These are phyloP conservation scores for Suillus lakei DNA, from an alignment of 768 basidiomycete species.

Conservation along the genomic window DNA sequence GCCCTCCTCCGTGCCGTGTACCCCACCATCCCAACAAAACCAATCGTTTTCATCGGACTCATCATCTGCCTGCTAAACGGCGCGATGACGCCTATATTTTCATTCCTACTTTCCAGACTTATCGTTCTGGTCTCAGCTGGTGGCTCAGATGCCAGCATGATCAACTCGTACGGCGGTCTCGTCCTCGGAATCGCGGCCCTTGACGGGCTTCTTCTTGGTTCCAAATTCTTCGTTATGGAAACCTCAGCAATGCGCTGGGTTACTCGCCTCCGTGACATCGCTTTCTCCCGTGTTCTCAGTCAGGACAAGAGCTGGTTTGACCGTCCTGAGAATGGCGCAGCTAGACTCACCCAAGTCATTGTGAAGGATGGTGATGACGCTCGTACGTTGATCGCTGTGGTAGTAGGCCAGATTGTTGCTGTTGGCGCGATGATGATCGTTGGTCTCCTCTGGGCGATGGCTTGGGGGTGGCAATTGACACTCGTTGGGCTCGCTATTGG, in stretches of 20 bases:
- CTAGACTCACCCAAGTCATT: constrained; percentile 70
- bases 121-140: constrained; percentile 77
- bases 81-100: constrained; percentile 90
- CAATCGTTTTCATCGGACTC: constrained; percentile 71
- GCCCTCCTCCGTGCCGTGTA: constrained; percentile 58
- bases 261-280: constrained; percentile 58
- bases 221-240: constrained; percentile 86
- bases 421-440: constrained; percentile 81
- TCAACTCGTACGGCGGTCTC: constrained; percentile 75
- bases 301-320: constrained; percentile 95
- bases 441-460: constrained; percentile 89
- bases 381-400: constrained; percentile 70
- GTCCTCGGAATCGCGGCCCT: constrained; percentile 73
- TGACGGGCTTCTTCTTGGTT: constrained; percentile 75
- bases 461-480: constrained; percentile 89
- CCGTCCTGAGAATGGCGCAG: constrained; percentile 57
- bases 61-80: constrained; percentile 74
- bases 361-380: constrained; percentile 94
- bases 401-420: constrained; percentile 73
- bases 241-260: constrained; percentile 77
- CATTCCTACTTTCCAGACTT: constrained; percentile 83
- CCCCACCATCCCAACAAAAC: constrained; percentile 78
- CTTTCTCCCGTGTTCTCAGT: constrained; percentile 61
- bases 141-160: constrained; percentile 60
- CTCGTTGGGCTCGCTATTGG: constrained; percentile 87